Evolutionary conservation across 148 eudicot genomes (phyloP).

Genomic region (Vaccinium vitisidaea): DNA sequence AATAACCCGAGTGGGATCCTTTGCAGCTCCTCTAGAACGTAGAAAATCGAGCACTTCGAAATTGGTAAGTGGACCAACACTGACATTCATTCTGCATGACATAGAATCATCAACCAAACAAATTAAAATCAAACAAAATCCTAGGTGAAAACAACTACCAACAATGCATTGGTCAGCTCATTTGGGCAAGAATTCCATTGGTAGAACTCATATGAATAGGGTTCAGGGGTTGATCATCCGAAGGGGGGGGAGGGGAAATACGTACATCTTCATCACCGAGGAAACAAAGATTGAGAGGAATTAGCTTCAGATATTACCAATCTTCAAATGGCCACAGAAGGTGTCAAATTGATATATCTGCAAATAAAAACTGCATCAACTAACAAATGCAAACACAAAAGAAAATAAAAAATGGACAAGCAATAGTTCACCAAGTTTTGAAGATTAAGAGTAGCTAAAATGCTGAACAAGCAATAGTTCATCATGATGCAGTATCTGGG

Average conservation of each 20-base stretch:
- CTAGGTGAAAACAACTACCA: not conserved
- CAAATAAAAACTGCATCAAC: not conserved
- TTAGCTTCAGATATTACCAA: not conserved
- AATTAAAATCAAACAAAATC: not conserved
- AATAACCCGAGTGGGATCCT: slow-evolving; percentile 44
- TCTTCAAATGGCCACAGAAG: slow-evolving; percentile 3
- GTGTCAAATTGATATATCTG: not conserved
- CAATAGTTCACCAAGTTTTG: too few species aligned
- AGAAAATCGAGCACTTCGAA: slow-evolving; percentile 53
- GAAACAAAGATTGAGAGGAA: not conserved
- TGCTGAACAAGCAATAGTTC: too few species aligned
- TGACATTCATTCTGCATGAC: slow-evolving; percentile 30
- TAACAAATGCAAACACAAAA: not conserved
- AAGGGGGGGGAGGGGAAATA: not conserved
- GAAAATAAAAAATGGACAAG: not conserved
- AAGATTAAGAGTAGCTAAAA: too few species aligned
- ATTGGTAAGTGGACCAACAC: slow-evolving; percentile 44
- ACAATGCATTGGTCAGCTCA: not conserved
- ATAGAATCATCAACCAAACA: not conserved
- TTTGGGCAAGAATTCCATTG: not conserved
- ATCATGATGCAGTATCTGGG: too few species aligned
- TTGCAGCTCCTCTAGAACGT: slow-evolving; percentile 53
- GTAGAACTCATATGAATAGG: not conserved
- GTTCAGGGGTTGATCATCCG: not conserved
- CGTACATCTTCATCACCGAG: slow-evolving; percentile 30